phyloP scores from a whole-genome alignment of 2,329 filamentous ascomycete species.

The Ceratocystis eucalypticola region DNA sequence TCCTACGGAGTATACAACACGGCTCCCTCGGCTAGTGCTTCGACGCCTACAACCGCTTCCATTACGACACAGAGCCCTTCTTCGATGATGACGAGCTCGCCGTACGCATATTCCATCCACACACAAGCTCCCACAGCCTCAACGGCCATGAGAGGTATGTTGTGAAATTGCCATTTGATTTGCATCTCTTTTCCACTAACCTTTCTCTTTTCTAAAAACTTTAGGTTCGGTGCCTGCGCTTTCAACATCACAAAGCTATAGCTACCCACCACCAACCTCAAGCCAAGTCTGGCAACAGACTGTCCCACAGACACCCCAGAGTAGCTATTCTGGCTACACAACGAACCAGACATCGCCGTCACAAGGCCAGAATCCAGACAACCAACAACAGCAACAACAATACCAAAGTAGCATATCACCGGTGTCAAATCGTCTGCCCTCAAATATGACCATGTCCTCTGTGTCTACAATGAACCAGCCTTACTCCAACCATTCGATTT shows the following conservation, averaged over 20 bases:
- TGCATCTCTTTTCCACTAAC: constrained; percentile 23
- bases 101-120: constrained; percentile 59
- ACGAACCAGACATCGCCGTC: constrained; percentile 30
- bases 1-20: constrained; percentile 25
- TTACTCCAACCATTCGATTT: constrained; percentile 45
- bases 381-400: neutral
- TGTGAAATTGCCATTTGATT: neutral
- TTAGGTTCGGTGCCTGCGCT: constrained; percentile 37
- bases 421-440: constrained; percentile 35
- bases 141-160: constrained; percentile 55
- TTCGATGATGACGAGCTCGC: constrained; percentile 50
- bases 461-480: constrained; percentile 48
- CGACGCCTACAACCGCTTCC: constrained; percentile 29
- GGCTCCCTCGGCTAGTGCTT: constrained; percentile 35
- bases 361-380: neutral
- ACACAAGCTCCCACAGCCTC: constrained; percentile 59
- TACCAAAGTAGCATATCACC: neutral
- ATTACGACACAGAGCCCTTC: constrained; percentile 41
- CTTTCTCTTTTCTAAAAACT: constrained; percentile 46
- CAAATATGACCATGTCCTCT: constrained; percentile 47
- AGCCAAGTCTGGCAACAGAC: constrained; percentile 49
- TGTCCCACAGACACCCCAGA: constrained; percentile 45
- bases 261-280: constrained; percentile 43
- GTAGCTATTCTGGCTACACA: constrained; percentile 41
- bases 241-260: constrained; percentile 44